Evolutionary conservation across 176 grass and related monocot species (phyloP).

Genomic region (Musa beccarii): DNA sequence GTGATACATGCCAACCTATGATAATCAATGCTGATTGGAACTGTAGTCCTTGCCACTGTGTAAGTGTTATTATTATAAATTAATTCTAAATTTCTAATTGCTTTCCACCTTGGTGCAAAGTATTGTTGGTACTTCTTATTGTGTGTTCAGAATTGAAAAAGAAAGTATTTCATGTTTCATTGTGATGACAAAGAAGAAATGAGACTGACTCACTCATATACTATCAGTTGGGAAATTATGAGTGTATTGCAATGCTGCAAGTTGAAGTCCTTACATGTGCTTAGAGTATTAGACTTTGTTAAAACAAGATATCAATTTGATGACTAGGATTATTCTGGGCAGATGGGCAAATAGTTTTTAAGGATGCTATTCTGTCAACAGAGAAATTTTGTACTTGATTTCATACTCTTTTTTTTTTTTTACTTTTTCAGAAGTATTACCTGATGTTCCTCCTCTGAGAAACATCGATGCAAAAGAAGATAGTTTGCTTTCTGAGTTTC

Average conservation of each 20-base stretch:
- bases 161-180: not conserved
- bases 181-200: not conserved
- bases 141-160: not conserved
- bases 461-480: conserved; percentile 35
- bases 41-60: too few relatives aligned
- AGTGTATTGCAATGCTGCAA: too few relatives aligned
- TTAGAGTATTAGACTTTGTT: too few relatives aligned
- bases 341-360: not conserved
- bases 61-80: too few relatives aligned
- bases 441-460: conserved; percentile 42
- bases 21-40: too few relatives aligned
- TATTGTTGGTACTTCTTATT: not conserved
- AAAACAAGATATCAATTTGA: too few relatives aligned
- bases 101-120: not conserved
- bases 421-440: conserved; percentile 41
- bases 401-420: not conserved
- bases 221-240: too few relatives aligned
- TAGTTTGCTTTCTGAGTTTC: conserved; percentile 70
- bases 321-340: not conserved
- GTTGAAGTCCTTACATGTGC: too few relatives aligned
- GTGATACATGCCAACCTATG: too few relatives aligned
- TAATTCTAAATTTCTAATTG: not conserved
- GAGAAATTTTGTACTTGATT: not conserved
- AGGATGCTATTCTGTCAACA: not conserved
- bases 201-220: too few relatives aligned